phyloP scores from a whole-genome alignment of 116 monocot genomes.

The Zostera marina region DNA sequence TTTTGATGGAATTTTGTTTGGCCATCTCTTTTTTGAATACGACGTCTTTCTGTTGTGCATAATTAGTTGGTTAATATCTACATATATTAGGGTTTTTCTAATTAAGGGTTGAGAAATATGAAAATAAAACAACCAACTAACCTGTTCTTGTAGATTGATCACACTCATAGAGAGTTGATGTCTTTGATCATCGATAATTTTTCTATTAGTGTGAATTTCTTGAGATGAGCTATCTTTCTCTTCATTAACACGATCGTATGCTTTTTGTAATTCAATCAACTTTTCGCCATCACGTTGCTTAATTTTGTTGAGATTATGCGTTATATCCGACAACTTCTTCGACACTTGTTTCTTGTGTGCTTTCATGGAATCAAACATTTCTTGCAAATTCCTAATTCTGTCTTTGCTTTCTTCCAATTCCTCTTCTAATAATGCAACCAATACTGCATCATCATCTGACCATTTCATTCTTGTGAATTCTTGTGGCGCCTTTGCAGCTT shows the following conservation, averaged over 20 bases:
- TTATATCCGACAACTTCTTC: slow-evolving; percentile 32
- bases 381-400: slow-evolving; percentile 47
- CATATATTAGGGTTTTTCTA: not conserved
- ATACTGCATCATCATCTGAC: slow-evolving; percentile 32
- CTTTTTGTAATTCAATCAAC: slow-evolving; percentile 37
- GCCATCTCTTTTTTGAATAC: not conserved
- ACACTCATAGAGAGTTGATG: slow-evolving; percentile 37
- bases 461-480: slow-evolving; percentile 28
- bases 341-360: slow-evolving; percentile 46
- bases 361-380: slow-evolving; percentile 23
- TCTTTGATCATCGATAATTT: slow-evolving; percentile 37
- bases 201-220: slow-evolving; percentile 29
- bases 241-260: slow-evolving; percentile 13
- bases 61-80: not conserved
- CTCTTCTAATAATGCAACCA: slow-evolving; percentile 28
- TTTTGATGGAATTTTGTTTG: not conserved
- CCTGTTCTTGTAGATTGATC: slow-evolving; percentile 54
- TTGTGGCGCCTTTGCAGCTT: slow-evolving; percentile 28
- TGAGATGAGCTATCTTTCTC: slow-evolving; percentile 38
- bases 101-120: not conserved
- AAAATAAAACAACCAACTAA: slow-evolving; percentile 9
- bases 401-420: slow-evolving; percentile 38
- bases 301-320: slow-evolving; percentile 23
- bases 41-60: not conserved
- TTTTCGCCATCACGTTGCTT: slow-evolving; percentile 39